phyloP scores from a whole-genome alignment of 1,139 yeast species.

The Yamadazyma dendronema region DNA sequence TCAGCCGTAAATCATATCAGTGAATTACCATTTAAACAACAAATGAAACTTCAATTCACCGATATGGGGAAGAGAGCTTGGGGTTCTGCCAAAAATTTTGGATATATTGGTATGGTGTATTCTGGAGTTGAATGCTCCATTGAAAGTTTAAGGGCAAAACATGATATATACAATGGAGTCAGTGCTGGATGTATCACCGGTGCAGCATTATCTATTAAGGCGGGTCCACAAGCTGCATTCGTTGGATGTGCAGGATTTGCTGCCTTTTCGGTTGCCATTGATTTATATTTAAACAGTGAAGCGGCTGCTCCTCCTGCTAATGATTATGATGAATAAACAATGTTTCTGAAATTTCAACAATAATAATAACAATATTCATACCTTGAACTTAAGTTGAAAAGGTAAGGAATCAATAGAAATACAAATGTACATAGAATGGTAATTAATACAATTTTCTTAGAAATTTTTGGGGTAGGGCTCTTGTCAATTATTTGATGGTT shows the following conservation, averaged over 20 bases:
- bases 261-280: conserved; percentile 92
- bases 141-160: conserved; percentile 84
- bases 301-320: conserved; percentile 80
- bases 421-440: conserved; percentile 15
- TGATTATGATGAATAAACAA: conserved; percentile 74
- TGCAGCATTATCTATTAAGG: conserved; percentile 81
- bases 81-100: conserved; percentile 90
- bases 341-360: conserved; percentile 26
- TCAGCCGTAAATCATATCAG: conserved; percentile 57
- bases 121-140: conserved; percentile 94
- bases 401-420: conserved; percentile 20
- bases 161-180: conserved; percentile 88
- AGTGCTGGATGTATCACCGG: conserved; percentile 96
- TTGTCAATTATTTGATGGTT: conserved; percentile 4
- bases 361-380: conserved; percentile 40
- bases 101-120: conserved; percentile 89
- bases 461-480: conserved; percentile 2
- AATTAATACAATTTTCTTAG: conserved; percentile 7
- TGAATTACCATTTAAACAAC: conserved; percentile 88
- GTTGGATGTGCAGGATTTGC: conserved; percentile 98
- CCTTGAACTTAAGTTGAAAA: conserved; percentile 26
- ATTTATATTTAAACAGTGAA: conserved; percentile 84
- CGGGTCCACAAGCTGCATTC: conserved; percentile 91
- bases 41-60: conserved; percentile 83
- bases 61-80: conserved; percentile 91